Evolutionary conservation across 192 early-diverging fungal genomes (phyloP).

Genomic region (Funneliformis mosseae): DNA sequence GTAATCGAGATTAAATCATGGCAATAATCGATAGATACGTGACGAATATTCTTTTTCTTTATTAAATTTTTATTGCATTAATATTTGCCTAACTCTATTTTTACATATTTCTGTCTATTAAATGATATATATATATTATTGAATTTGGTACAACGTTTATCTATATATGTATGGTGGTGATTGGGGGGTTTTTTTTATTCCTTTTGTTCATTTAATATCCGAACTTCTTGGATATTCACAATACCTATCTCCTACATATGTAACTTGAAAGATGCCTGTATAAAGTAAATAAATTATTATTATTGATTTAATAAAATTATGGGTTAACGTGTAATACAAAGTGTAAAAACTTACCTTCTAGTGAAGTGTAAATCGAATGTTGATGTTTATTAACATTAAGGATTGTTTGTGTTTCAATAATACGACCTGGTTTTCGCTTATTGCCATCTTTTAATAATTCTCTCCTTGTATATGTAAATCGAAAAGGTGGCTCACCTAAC

Average conservation of each 20-base stretch:
- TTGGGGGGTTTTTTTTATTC: too few relatives aligned
- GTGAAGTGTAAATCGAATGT: conserved; percentile 45
- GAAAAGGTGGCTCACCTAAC: conserved; percentile 46
- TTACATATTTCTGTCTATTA: too few relatives aligned
- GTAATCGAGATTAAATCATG: too few relatives aligned
- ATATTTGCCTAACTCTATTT: too few relatives aligned
- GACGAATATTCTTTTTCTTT: too few relatives aligned
- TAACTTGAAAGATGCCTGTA: conserved; percentile 34
- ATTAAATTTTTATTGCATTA: too few relatives aligned
- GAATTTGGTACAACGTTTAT: neutral
- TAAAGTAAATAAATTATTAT: neutral
- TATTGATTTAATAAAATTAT: neutral
- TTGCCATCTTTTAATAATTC: conserved; percentile 41
- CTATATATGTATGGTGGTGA: neutral
- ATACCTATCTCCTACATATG: conserved; percentile 20
- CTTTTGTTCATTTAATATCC: neutral
- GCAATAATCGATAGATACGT: too few relatives aligned
- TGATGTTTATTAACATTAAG: conserved; percentile 38
- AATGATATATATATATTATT: too few relatives aligned
- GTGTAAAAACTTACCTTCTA: conserved; percentile 36
- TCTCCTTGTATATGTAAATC: conserved; percentile 48
- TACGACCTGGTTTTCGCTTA: conserved; percentile 35
- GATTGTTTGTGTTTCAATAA: conserved; percentile 45
- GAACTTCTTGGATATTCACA: conserved; percentile 30
- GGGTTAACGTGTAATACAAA: neutral